Evolutionary conservation across 2,329 filamentous ascomycete genomes (phyloP).

Genomic region (Trichophyton schoenleinii): DNA sequence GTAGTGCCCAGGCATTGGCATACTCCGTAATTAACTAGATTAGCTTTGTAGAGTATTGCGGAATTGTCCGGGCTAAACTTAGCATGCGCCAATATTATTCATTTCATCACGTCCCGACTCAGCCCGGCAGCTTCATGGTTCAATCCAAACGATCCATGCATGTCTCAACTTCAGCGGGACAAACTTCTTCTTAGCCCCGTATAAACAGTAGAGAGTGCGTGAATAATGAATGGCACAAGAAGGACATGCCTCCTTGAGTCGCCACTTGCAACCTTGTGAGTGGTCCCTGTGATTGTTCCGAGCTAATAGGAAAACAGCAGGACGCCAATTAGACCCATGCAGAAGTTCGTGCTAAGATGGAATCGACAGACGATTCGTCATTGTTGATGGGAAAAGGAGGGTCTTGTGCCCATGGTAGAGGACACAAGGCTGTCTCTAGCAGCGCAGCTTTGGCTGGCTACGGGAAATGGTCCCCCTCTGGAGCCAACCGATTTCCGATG

Average conservation of each 20-base stretch:
- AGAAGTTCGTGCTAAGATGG: conserved; percentile 5
- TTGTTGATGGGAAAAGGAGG: not conserved
- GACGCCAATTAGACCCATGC: conserved; percentile 6
- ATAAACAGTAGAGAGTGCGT: not conserved
- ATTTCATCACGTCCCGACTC: not conserved
- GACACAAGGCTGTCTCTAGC: conserved; percentile 6
- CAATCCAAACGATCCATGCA: conserved; percentile 7
- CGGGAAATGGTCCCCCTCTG: conserved; percentile 11
- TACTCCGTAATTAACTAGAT: too few species aligned
- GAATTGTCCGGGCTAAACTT: not conserved
- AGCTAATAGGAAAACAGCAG: conserved; percentile 5
- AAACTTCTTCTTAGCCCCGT: conserved; percentile 3
- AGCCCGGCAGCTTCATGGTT: conserved; percentile 2
- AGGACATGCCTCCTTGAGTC: not conserved
- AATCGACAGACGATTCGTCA: not conserved
- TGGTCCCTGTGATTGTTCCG: not conserved
- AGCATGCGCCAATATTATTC: not conserved
- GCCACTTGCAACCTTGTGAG: not conserved
- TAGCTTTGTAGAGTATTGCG: too few species aligned
- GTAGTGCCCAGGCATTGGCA: not conserved
- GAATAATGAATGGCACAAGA: not conserved
- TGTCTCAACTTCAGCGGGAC: conserved; percentile 1
- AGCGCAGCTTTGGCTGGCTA: conserved; percentile 6
- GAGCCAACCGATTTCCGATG: conserved; percentile 15
- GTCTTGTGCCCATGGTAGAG: not conserved